Evolutionary conservation across 73 alveolate genomes (phyloP).

Genomic region (Halteria grandinella): DNA sequence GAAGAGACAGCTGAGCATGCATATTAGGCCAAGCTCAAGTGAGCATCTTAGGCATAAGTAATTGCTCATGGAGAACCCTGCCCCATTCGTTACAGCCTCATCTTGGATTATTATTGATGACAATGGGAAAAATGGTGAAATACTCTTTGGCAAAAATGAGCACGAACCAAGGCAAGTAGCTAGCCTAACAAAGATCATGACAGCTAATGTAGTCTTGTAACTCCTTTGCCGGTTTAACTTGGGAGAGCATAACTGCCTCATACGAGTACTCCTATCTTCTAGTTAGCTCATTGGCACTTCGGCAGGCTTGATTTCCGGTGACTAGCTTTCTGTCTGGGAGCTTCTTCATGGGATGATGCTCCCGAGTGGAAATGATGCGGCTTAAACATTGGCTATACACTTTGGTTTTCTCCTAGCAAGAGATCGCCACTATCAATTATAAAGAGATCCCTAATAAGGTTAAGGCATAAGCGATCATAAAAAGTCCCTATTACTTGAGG

Average conservation of each 20-base stretch:
- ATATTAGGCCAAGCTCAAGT: background rate
- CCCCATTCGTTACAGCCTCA: slow-evolving; percentile 64
- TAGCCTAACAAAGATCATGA: slow-evolving; percentile 83
- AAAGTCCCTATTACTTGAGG: background rate
- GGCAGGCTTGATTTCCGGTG: slow-evolving; percentile 69
- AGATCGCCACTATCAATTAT: background rate
- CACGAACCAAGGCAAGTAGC: slow-evolving; percentile 77
- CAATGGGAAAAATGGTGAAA: slow-evolving; percentile 61
- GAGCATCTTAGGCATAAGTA: slow-evolving; percentile 29
- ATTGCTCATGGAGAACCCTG: slow-evolving; percentile 59
- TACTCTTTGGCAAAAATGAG: slow-evolving; percentile 68
- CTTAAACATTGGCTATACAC: slow-evolving; percentile 70
- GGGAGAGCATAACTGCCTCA: slow-evolving; percentile 17
- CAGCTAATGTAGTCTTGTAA: slow-evolving; percentile 63
- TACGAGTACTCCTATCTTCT: slow-evolving; percentile 54
- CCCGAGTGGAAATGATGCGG: slow-evolving; percentile 91
- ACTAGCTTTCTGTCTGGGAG: slow-evolving; percentile 67
- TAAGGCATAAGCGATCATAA: background rate
- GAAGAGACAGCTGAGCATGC: background rate
- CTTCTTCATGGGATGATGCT: slow-evolving; percentile 81
- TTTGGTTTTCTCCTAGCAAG: slow-evolving; percentile 61
- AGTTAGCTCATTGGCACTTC: slow-evolving; percentile 71
- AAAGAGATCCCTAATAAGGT: background rate
- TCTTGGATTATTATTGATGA: slow-evolving; percentile 65
- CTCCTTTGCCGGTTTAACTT: slow-evolving; percentile 58